Conservation (phyloP, 768 basidiomycete species). For the Mycena leptocephala region DNA sequence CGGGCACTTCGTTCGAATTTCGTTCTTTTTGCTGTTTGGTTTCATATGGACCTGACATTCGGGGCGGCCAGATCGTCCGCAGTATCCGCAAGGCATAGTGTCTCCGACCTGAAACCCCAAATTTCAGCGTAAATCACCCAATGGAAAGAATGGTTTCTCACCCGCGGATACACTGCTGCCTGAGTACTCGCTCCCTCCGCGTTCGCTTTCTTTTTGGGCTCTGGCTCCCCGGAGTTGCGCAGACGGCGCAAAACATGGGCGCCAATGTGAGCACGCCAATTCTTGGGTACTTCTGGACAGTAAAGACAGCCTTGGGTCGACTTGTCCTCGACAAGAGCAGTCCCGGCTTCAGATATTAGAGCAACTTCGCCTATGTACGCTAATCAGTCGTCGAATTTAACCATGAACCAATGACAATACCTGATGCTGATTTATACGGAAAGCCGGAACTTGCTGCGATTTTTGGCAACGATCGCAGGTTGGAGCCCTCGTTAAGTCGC, state of each 20-base stretch:
- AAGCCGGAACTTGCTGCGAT: too few species aligned
- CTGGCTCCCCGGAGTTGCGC: too few species aligned
- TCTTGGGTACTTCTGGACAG: not conserved
- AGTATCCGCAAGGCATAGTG: not conserved
- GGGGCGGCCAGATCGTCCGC: not conserved
- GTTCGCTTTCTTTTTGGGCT: too few species aligned
- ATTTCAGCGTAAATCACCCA: not conserved
- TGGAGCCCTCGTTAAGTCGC: not conserved
- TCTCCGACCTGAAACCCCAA: not conserved
- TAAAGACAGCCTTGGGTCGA: not conserved
- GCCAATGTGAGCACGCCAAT: not conserved
- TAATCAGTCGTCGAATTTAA: not conserved
- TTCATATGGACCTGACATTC: slow-evolving; percentile 2
- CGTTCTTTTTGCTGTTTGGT: not conserved
- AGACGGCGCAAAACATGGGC: not conserved
- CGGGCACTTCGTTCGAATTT: not conserved
- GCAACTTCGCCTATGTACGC: not conserved
- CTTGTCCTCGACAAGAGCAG: not conserved
- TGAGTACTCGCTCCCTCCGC: too few species aligned
- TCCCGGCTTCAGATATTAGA: not conserved
- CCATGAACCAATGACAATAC: not conserved
- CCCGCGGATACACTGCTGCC: not conserved
- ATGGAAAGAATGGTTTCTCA: too few species aligned
- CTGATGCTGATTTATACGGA: not conserved
- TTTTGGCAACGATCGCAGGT: not conserved